phyloP scores from a whole-genome alignment of 139 green algal species.

The Chlorella ohadii region DNA sequence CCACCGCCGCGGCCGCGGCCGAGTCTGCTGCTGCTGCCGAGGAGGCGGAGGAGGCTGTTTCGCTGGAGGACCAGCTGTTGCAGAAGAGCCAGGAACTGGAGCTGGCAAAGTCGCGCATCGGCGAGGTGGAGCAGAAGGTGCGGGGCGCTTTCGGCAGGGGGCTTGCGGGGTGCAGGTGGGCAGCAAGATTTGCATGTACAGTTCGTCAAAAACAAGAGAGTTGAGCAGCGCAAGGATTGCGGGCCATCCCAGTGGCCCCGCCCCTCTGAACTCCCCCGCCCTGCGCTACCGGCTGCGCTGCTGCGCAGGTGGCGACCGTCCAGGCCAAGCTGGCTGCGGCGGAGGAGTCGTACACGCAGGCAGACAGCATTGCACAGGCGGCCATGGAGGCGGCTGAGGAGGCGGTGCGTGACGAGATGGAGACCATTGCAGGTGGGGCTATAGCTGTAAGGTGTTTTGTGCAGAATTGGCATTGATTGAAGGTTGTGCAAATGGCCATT shows the following conservation, averaged over 20 bases:
- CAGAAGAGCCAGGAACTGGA: conserved; percentile 34
- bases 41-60: not conserved
- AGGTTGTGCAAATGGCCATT: too few species aligned
- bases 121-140: conserved; percentile 43
- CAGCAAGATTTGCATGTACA: too few species aligned
- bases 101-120: conserved; percentile 2
- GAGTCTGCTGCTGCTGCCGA: not conserved
- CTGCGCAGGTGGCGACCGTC: conserved; percentile 29
- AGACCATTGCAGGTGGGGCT: conserved; percentile 58
- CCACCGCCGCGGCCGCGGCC: not conserved
- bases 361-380: conserved; percentile 69
- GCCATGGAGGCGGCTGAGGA: conserved; percentile 84
- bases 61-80: conserved; percentile 44
- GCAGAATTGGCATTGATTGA: too few species aligned
- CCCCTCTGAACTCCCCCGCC: too few species aligned
- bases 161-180: too few species aligned
- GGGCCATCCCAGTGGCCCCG: too few species aligned
- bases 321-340: conserved; percentile 24
- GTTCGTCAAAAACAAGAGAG: too few species aligned
- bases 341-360: conserved; percentile 40
- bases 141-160: too few species aligned
- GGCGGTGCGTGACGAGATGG: conserved; percentile 87
- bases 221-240: too few species aligned
- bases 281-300: too few species aligned
- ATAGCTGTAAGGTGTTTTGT: too few species aligned